These are phyloP conservation scores for Trichoderma pleuroti DNA, from an alignment of 2,329 filamentous ascomycete genomes.

Conservation along the genomic window DNA sequence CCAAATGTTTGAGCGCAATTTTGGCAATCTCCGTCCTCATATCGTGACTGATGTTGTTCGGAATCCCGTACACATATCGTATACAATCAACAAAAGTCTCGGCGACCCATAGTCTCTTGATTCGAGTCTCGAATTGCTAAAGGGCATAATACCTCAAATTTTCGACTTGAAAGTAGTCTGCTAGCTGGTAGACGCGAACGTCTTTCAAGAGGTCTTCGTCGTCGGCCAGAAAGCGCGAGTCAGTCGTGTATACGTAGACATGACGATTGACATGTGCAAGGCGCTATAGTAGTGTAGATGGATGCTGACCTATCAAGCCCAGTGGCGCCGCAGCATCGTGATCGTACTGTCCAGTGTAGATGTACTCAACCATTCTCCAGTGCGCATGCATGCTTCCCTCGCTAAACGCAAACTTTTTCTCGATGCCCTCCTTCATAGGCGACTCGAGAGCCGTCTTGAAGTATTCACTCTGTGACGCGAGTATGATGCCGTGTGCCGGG, in stretches of 20 bases:
- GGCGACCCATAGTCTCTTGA: neutral
- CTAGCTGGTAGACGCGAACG: constrained; percentile 14
- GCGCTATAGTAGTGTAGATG: too few relatives aligned
- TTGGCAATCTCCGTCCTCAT: neutral
- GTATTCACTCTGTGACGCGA: neutral
- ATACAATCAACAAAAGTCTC: constrained; percentile 1
- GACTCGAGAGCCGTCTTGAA: neutral
- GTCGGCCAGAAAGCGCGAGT: neutral
- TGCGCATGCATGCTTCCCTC: constrained; percentile 18
- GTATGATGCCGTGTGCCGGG: neutral
- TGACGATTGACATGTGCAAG: neutral
- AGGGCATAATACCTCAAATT: neutral
- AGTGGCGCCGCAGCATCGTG: neutral
- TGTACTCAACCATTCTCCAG: constrained; percentile 19
- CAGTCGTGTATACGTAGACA: neutral
- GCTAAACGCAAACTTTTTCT: neutral
- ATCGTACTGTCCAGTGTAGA: constrained; percentile 2
- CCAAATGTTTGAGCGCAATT: neutral
- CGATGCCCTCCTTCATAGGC: neutral
- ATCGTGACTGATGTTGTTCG: neutral
- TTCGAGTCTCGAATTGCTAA: neutral
- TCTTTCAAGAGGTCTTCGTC: constrained; percentile 8
- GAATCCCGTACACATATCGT: neutral
- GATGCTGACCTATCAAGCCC: neutral
- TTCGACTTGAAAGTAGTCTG: neutral